A percentile compares a stretch with the other conserved stretches of the same genome.
phyloP scores from a whole-genome alignment of 2,329 filamentous ascomycete genomes.

The Xenoacremonium recifei region DNA sequence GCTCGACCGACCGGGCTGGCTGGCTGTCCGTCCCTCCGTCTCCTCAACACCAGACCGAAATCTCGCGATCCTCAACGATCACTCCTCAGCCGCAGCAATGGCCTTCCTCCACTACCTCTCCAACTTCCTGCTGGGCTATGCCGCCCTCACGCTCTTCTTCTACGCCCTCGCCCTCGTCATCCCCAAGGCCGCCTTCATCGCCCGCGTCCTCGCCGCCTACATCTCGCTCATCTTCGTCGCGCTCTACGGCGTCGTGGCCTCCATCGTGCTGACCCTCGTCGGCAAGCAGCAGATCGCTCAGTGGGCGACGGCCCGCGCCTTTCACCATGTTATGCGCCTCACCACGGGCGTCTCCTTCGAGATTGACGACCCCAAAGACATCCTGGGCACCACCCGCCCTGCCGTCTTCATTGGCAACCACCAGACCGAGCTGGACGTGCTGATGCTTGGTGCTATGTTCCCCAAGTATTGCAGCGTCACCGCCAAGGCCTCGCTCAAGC shows the following conservation, averaged over 20 bases:
- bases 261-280: slow-evolving; percentile 65
- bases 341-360: slow-evolving; percentile 77
- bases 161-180: slow-evolving; percentile 60
- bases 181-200: slow-evolving; percentile 64
- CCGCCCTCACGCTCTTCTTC: slow-evolving; percentile 52
- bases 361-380: slow-evolving; percentile 63
- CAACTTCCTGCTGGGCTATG: slow-evolving; percentile 53
- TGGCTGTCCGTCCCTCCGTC: too few relatives aligned
- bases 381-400: slow-evolving; percentile 67
- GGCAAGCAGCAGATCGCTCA: slow-evolving; percentile 78
- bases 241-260: slow-evolving; percentile 72
- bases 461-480: slow-evolving; percentile 91
- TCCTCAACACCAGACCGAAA: background rate
- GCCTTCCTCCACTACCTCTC: slow-evolving; percentile 35
- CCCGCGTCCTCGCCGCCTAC: slow-evolving; percentile 66
- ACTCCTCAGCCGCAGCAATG: slow-evolving; percentile 29
- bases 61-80: background rate
- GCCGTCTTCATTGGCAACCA: slow-evolving; percentile 94
- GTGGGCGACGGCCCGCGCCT: slow-evolving; percentile 77
- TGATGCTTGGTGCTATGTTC: slow-evolving; percentile 87
- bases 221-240: slow-evolving; percentile 60
- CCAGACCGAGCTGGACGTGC: slow-evolving; percentile 92
- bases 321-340: slow-evolving; percentile 74
- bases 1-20: too few relatives aligned
- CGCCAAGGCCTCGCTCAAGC: slow-evolving; percentile 81